A percentile compares a stretch with the other conserved stretches of the same genome.
phyloP scores from a whole-genome alignment of 805 yeast species.

The Candida easanensis region DNA sequence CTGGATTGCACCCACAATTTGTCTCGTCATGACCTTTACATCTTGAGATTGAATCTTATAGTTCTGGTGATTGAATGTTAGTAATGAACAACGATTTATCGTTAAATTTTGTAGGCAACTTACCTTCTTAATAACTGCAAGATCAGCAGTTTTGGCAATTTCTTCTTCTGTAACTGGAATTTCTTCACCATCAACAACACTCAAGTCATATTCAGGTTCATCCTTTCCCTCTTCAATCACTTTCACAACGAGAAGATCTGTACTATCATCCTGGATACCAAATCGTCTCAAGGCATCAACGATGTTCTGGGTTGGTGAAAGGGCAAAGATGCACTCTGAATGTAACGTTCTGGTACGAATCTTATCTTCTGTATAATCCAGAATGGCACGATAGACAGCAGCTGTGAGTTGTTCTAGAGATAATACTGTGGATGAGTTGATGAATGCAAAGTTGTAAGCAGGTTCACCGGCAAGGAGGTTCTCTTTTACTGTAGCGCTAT shows the following conservation, averaged over 20 bases:
- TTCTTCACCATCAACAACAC: constrained; percentile 34
- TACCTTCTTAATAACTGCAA: constrained; percentile 32
- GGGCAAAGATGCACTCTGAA: constrained; percentile 66
- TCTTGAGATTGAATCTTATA: constrained; percentile 21
- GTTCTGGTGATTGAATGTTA: constrained; percentile 6
- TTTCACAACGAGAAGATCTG: constrained; percentile 49
- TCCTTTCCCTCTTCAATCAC: constrained; percentile 31
- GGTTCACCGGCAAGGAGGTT: constrained; percentile 43
- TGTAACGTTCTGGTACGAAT: constrained; percentile 65
- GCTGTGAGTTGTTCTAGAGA: constrained; percentile 61
- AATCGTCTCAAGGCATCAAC: constrained; percentile 68
- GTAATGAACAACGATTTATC: not conserved
- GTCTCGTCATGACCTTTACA: constrained; percentile 32
- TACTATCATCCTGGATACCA: constrained; percentile 57
- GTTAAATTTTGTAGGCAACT: not conserved
- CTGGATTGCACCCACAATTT: constrained; percentile 46
- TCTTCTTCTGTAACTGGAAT: constrained; percentile 33
- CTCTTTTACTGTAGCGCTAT: constrained; percentile 42
- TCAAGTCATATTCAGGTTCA: constrained; percentile 18
- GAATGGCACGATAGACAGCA: constrained; percentile 58
- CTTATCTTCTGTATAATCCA: constrained; percentile 44
- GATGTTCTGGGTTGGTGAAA: constrained; percentile 69
- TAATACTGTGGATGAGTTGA: constrained; percentile 55
- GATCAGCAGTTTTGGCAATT: constrained; percentile 31
- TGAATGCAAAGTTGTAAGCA: constrained; percentile 59